phyloP scores from a whole-genome alignment of 1,284 basidiomycete genomes.

The Puccinia triticina region DNA sequence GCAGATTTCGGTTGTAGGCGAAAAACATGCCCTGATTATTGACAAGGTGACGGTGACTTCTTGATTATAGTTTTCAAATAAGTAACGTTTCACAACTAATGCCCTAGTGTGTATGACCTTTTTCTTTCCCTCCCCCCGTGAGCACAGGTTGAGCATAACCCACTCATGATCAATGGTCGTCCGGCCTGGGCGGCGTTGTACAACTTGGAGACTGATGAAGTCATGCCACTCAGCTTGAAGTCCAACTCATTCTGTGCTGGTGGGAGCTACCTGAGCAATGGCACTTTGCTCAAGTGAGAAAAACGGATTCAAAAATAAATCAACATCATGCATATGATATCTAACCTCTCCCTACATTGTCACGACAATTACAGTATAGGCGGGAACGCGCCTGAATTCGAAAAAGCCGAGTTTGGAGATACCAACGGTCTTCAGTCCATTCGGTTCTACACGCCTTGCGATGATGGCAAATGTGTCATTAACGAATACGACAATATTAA shows the following conservation, averaged over 20 bases:
- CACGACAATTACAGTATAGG: constrained; percentile 6
- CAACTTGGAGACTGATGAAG: constrained; percentile 33
- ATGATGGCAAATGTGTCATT: constrained; percentile 66
- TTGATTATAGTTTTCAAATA: neutral
- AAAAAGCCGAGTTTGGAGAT: constrained; percentile 70
- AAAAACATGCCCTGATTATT: constrained; percentile 33
- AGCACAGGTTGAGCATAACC: constrained; percentile 38
- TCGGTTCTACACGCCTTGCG: constrained; percentile 73
- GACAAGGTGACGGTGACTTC: constrained; percentile 23
- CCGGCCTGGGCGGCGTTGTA: constrained; percentile 42
- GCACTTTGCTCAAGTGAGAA: constrained; percentile 41
- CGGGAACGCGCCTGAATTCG: neutral
- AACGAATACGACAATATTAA: constrained; percentile 69
- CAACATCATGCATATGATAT: neutral
- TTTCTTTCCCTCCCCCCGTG: neutral
- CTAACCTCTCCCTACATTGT: neutral
- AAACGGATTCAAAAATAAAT: neutral
- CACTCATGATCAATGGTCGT: constrained; percentile 20
- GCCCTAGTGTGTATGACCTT: too few species aligned
- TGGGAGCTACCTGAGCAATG: constrained; percentile 39
- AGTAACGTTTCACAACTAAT: neutral
- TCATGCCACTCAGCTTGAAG: constrained; percentile 3
- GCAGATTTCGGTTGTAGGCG: constrained; percentile 32
- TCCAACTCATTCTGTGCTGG: constrained; percentile 47
- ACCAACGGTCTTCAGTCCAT: constrained; percentile 74